These are phyloP conservation scores for Brasenia schreberi DNA, from an alignment of 164 flowering plant species.

Conservation along the genomic window DNA sequence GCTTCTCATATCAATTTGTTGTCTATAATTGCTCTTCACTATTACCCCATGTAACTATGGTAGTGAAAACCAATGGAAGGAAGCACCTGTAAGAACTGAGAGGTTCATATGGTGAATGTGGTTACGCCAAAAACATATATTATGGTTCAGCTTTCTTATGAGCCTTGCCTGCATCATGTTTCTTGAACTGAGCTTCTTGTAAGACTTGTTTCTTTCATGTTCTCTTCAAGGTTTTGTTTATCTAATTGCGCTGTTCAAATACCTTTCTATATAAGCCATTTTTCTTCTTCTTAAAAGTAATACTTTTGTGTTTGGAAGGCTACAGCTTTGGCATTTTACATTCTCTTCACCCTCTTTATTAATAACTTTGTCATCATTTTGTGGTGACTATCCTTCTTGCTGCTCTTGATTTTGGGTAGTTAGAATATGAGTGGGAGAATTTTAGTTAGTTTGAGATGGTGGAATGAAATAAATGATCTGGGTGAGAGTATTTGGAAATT, in stretches of 20 bases:
- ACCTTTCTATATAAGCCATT: neutral
- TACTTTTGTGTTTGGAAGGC: constrained; percentile 30
- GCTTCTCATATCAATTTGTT: too few species aligned
- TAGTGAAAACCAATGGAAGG: too few species aligned
- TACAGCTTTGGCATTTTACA: constrained; percentile 80
- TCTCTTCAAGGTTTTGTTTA: constrained; percentile 60
- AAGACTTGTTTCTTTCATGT: constrained; percentile 88
- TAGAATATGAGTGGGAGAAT: constrained; percentile 93
- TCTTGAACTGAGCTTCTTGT: too few species aligned
- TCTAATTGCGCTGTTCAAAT: neutral
- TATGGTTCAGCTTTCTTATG: neutral
- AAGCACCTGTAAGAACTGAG: too few species aligned
- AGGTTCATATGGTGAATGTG: too few species aligned
- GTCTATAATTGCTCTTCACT: too few species aligned
- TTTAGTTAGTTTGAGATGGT: constrained; percentile 93
- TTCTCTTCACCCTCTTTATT: constrained; percentile 75
- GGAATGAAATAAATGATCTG: constrained; percentile 89
- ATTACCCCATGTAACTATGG: too few species aligned
- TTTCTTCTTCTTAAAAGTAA: neutral
- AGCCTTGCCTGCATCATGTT: neutral
- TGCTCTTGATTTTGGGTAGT: constrained; percentile 97
- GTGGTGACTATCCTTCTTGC: constrained; percentile 87
- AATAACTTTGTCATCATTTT: constrained; percentile 77
- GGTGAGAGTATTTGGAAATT: constrained; percentile 96
- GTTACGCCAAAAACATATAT: too few species aligned